Percentiles rank a stretch among this genome's conserved stretches.
These are phyloP conservation scores for Oxytropis ochrocephala DNA, from an alignment of 306 rosid genomes.

Conservation along the genomic window DNA sequence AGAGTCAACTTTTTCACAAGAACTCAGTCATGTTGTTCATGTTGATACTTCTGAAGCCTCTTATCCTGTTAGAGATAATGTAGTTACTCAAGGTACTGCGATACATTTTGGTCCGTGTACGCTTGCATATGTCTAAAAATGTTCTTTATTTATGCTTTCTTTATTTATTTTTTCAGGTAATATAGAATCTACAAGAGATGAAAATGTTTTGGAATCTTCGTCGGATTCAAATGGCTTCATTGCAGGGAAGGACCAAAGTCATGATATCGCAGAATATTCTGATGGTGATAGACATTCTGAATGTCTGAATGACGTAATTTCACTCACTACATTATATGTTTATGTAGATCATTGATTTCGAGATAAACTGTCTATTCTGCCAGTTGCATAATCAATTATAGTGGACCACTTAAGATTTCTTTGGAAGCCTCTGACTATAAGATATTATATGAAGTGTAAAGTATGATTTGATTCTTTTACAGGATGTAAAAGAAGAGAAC, in stretches of 20 bases:
- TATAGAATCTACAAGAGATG: constrained; percentile 26
- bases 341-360: neutral
- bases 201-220: constrained; percentile 32
- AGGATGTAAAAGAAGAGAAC: constrained; percentile 55
- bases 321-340: neutral
- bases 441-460: constrained; percentile 16
- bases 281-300: constrained; percentile 30
- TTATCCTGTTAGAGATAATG: constrained; percentile 31
- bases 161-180: constrained; percentile 37
- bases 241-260: constrained; percentile 30
- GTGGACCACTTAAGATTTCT: neutral
- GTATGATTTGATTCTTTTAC: neutral
- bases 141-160: constrained; percentile 9
- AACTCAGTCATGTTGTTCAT: constrained; percentile 18
- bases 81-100: constrained; percentile 48
- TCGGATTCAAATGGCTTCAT: constrained; percentile 28
- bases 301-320: constrained; percentile 49
- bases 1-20: constrained; percentile 20
- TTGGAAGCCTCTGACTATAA: neutral
- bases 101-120: neutral
- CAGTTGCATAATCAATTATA: neutral
- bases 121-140: neutral
- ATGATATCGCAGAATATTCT: constrained; percentile 27
- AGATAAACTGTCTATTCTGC: neutral
- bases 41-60: constrained; percentile 29